phyloP scores from a whole-genome alignment of 2,329 filamentous ascomycete species.

The Xylaria sp. region DNA sequence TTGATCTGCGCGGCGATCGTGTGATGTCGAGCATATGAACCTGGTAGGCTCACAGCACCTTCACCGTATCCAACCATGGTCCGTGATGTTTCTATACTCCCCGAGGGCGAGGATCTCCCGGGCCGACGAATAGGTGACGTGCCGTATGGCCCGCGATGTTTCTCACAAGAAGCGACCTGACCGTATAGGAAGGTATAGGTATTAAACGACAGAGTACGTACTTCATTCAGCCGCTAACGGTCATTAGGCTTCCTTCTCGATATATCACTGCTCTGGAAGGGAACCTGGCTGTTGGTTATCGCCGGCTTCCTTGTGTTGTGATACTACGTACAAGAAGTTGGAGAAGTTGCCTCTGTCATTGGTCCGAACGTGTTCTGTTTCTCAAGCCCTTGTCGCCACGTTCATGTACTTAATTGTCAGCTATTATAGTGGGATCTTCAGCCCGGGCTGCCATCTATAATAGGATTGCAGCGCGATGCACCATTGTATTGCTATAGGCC shows the following conservation, averaged over 20 bases:
- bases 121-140: neutral
- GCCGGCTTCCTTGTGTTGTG: neutral
- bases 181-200: neutral
- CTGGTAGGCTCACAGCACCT: neutral
- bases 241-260: neutral
- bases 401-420: conserved; percentile 6
- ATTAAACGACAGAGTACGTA: neutral
- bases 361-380: neutral
- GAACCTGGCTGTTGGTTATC: neutral
- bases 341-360: neutral
- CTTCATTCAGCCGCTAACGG: neutral
- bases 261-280: neutral
- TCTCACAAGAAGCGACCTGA: neutral
- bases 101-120: conserved; percentile 2
- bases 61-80: neutral
- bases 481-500: neutral
- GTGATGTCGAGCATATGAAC: neutral
- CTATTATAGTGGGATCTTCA: conserved; percentile 6
- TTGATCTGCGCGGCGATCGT: neutral
- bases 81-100: neutral
- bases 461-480: neutral
- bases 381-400: neutral
- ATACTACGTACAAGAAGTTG: neutral
- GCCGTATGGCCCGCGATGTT: neutral
- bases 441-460: neutral